Conservation (phyloP, 176 grass and related monocot species). For the barley (Hordeum vulgare) region MorexV3_pseudomolecules_assembly NC_058519.1:543052937-543053436, state of each 20-base stretch:
- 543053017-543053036: conserved; percentile 7
- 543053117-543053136: background rate
- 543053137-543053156: background rate
- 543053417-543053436: too few species aligned
- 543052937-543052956: conserved; percentile 64
- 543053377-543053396: too few species aligned
- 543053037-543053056: background rate
- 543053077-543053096: background rate
- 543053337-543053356: too few species aligned
- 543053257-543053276: background rate
- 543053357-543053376: too few species aligned
- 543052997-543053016: too few species aligned
- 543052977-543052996: conserved; percentile 21
- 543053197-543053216: conserved; percentile 41
- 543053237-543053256: background rate
- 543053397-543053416: too few species aligned
- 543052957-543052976: conserved; percentile 59
- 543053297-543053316: too few species aligned
- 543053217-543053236: conserved; percentile 34
- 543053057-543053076: background rate
- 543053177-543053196: conserved; percentile 29
- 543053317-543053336: too few species aligned
- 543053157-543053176: background rate
- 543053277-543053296: background rate
- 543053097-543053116: conserved; percentile 2